Base-by-base conservation (phyloP, 2,329 filamentous ascomycete species). In the Pseudocercospora fuligena region DNA sequence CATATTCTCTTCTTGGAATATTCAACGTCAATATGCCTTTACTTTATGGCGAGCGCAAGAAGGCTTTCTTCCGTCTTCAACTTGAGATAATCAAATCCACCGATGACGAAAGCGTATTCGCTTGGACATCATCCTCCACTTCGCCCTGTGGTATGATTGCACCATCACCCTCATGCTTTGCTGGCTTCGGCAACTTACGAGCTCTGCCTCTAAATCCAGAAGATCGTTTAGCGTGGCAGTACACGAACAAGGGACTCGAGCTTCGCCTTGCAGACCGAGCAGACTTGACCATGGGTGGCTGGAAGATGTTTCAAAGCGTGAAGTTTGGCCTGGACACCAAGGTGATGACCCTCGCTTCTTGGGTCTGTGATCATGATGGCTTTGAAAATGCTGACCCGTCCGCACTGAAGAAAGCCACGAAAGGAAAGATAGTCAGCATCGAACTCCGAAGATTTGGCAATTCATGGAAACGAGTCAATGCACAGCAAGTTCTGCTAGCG, bases 21-120 rank as follows among this genome's bases (percentile, higher is more conserved):
- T 31, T 63, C 23, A 63, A 60, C 6, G 25, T 66, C 23, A 23
- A 51, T 27, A 63, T 68, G 19, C 53, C 58, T 49, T 43, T 59
- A 25, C 57, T 63, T 16, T 67, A 66, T 43, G 66, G 66, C 51
- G 64, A 69, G 36, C 60, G 66, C 19, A 19, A 16, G 16, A 46
- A 43, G 43, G 54, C 62, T 8, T 64, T 64, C 56, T 59, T 58
- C 19, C 43, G 62, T n/a, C 29, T 64, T 11, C 62, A 64, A 31
- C 40, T 59, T 19, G 54, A 64, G 51, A 60, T 64, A 8, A 46
- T 49, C 33, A n/a, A 43, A 27, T 25, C 65, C 40, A 31, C 64
- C 6, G 58, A 65, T n/a, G 70, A 75, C 47, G 54, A 72, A 40
- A 63, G 59, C 21, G 66, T 73, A 16, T 73, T 73, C 46, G 71